phyloP scores from a whole-genome alignment of 2,329 filamentous ascomycete species.

The Thermothelomyces thermophilus region DNA sequence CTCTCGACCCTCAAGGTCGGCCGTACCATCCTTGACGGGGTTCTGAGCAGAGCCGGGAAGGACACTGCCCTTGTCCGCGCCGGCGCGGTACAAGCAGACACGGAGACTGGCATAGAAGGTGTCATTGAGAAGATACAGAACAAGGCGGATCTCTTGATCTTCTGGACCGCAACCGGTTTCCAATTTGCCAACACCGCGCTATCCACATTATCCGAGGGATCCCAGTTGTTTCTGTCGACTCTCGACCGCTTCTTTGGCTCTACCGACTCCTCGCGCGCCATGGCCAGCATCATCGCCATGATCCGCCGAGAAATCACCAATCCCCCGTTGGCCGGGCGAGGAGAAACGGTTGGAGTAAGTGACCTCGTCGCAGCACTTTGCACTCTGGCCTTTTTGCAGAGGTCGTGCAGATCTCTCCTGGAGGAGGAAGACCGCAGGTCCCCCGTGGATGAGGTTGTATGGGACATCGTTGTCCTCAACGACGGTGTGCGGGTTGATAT shows the following conservation, averaged over 20 bases:
- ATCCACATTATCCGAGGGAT: slow-evolving; percentile 48
- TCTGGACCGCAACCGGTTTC: slow-evolving; percentile 56
- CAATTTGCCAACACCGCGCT: slow-evolving; percentile 50
- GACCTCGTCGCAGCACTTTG: slow-evolving; percentile 57
- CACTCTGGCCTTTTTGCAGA: slow-evolving; percentile 56
- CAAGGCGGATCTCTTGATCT: slow-evolving; percentile 52
- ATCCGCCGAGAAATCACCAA: slow-evolving; percentile 59
- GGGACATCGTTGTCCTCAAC: slow-evolving; percentile 60
- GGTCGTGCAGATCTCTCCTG: slow-evolving; percentile 45
- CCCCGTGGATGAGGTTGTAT: slow-evolving; percentile 51
- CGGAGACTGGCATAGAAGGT: slow-evolving; percentile 50
- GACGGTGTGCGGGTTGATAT: slow-evolving; percentile 53
- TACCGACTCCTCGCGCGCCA: slow-evolving; percentile 62
- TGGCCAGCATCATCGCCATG: slow-evolving; percentile 59
- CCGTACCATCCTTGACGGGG: slow-evolving; percentile 47
- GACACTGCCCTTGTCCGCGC: slow-evolving; percentile 40
- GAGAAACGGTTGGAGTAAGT: slow-evolving; percentile 53
- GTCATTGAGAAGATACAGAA: slow-evolving; percentile 51
- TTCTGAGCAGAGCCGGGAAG: slow-evolving; percentile 46
- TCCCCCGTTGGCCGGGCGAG: slow-evolving; percentile 51
- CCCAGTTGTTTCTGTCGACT: slow-evolving; percentile 51
- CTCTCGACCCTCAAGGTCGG: slow-evolving; percentile 52
- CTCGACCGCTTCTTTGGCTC: slow-evolving; percentile 61
- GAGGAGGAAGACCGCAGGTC: slow-evolving; percentile 43
- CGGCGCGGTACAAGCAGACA: slow-evolving; percentile 41